Base-by-base conservation (phyloP, 2,329 filamentous ascomycete genomes). In the Pseudogymnoascus sp. region DNA sequence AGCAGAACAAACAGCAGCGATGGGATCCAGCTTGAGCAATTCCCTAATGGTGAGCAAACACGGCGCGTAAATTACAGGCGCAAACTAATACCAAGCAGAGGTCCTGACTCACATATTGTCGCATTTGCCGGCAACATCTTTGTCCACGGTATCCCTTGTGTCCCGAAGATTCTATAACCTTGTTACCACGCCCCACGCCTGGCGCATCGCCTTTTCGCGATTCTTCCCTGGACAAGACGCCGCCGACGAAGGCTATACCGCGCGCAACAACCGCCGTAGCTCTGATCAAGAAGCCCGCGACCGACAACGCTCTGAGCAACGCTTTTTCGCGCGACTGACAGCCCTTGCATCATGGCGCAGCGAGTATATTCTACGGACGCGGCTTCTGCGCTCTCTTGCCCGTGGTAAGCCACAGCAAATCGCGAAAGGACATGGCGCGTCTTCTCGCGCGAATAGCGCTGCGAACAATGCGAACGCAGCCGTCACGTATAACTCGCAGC, bases 341-440 rank as follows among this genome's bases (percentile, higher is more conserved):
- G 81, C 86, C 3, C 77, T 92, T 65, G 89, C 92, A n/a, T 94
- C 92, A 7, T 97, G 94, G 93, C 85, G 93, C 68, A 97, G 91
- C 74, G 94, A 99, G 74, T 99, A 97, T 71, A 88, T 97, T 58
- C 77, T 96, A 63, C 84, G 94, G 55, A 97, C 92, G 1, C 84
- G 91, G 55, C 82, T 97, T 60, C 78, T 97, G 61, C 85, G 92
- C 49, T 94, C 90, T 65, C 79, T 97, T 63, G 83, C 83, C 55
- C 86, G 91, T 64, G 94, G 93, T 60, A 96, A 92, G 72, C 91
- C 93, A 63, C 77, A 82, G 68, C 81, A 87, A 38, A 77, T 79
- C 8, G 72, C 80, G 31, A 75, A 78, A 55, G 76, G 79, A 69
- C 72, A 83, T 62, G 83, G 84, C 10, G 76, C 82, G 10, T 80